Conservation (phyloP, 768 basidiomycete species). For the Chalciporus chontae region DNA sequence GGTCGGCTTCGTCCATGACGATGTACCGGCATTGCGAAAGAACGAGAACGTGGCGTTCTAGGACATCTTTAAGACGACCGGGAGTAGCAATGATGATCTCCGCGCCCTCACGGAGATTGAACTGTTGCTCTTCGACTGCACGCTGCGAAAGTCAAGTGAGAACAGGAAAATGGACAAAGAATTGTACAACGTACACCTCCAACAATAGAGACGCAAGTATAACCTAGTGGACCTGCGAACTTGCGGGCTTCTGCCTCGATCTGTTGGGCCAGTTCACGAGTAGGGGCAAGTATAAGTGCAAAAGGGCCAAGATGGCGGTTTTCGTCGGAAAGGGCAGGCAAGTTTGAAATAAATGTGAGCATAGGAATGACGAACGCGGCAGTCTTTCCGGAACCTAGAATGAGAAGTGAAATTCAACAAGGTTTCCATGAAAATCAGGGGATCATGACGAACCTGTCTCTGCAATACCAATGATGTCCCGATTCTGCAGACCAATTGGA, state of each 20-base stretch:
- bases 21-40: slow-evolving; percentile 97
- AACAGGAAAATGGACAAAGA: not conserved
- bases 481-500: slow-evolving; percentile 94
- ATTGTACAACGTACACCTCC: slow-evolving; percentile 64
- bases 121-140: slow-evolving; percentile 96
- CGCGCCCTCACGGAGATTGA: slow-evolving; percentile 95
- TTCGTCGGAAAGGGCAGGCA: slow-evolving; percentile 87
- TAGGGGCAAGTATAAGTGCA: slow-evolving; percentile 89
- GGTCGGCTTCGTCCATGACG: slow-evolving; percentile 99
- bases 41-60: slow-evolving; percentile 93
- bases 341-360: slow-evolving; percentile 86
- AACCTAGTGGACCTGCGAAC: slow-evolving; percentile 88
- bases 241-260: slow-evolving; percentile 91
- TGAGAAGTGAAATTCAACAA: slow-evolving; percentile 2
- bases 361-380: slow-evolving; percentile 98
- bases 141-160: slow-evolving; percentile 44
- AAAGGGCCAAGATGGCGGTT: slow-evolving; percentile 93
- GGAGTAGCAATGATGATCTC: slow-evolving; percentile 99
- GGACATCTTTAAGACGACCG: slow-evolving; percentile 95
- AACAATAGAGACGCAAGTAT: slow-evolving; percentile 94
- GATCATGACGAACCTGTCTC: slow-evolving; percentile 73
- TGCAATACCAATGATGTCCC: slow-evolving; percentile 97
- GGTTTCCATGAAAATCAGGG: not conserved
- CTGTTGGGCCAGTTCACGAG: slow-evolving; percentile 98
- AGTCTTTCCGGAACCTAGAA: slow-evolving; percentile 93